Evolutionary conservation across 2,329 filamentous ascomycete species (phyloP).

Genomic region (Colletotrichum truncatum): DNA sequence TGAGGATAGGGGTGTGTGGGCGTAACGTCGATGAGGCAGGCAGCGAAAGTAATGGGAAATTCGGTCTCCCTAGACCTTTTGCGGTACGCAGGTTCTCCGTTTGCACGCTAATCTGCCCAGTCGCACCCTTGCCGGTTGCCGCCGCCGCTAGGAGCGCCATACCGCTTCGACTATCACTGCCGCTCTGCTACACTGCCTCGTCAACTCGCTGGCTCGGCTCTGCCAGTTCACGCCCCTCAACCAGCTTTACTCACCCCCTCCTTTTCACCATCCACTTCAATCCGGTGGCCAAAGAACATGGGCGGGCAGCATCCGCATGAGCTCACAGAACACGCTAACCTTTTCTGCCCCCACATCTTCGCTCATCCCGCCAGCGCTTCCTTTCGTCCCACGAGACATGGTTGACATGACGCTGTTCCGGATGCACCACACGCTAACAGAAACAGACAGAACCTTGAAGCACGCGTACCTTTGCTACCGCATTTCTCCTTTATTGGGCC

Average conservation of each 20-base stretch:
- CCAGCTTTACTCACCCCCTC: too few relatives aligned
- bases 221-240: background rate
- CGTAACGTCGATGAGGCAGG: conserved; percentile 20
- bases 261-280: too few relatives aligned
- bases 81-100: background rate
- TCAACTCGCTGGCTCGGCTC: background rate
- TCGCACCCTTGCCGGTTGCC: conserved; percentile 19
- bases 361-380: conserved; percentile 1
- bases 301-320: too few relatives aligned
- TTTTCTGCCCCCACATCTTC: conserved; percentile 14
- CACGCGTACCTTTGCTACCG: background rate
- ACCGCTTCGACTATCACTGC: background rate
- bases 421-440: background rate
- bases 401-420: conserved; percentile 19
- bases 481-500: background rate
- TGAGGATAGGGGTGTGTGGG: background rate
- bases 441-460: too few relatives aligned
- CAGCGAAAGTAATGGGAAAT: conserved; percentile 4
- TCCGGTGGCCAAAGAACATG: too few relatives aligned
- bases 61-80: background rate
- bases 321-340: too few relatives aligned
- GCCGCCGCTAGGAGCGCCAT: conserved; percentile 19
- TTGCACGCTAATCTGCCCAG: background rate
- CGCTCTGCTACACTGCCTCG: background rate
- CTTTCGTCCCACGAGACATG: conserved; percentile 6